These are phyloP conservation scores for Triticum turgidum DNA, from an alignment of 176 grass and related monocot genomes.

Conservation along the genomic window DNA sequence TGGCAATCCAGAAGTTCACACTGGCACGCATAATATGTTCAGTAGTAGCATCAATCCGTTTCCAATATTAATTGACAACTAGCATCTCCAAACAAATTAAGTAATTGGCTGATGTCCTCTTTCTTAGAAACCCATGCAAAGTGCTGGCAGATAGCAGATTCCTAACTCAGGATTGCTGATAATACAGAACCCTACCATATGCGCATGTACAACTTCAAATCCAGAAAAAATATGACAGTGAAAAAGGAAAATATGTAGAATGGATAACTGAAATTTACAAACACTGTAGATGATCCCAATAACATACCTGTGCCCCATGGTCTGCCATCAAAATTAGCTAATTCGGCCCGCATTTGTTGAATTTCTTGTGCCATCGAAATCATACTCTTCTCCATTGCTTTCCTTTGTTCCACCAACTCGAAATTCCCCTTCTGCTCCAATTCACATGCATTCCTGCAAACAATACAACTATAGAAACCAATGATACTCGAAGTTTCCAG, in stretches of 20 bases:
- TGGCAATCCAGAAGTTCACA: too few species aligned
- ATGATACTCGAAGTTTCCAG: constrained; percentile 19
- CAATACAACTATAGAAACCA: constrained; percentile 27
- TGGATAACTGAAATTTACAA: neutral
- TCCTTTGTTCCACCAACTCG: constrained; percentile 74
- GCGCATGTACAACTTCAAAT: neutral
- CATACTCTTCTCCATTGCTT: constrained; percentile 77
- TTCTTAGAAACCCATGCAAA: neutral
- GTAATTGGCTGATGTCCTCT: neutral
- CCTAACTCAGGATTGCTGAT: neutral
- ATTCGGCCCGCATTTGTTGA: constrained; percentile 54
- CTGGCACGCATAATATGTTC: too few species aligned
- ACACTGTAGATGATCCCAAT: neutral
- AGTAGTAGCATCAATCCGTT: too few species aligned
- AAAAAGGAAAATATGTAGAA: neutral
- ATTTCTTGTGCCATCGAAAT: constrained; percentile 65
- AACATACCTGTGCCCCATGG: constrained; percentile 45
- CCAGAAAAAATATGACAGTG: neutral
- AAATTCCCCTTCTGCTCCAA: constrained; percentile 62
- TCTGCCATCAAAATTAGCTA: constrained; percentile 51
- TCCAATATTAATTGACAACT: too few species aligned
- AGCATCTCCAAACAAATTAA: neutral
- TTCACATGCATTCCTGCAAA: constrained; percentile 45
- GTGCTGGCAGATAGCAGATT: neutral
- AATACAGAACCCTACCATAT: constrained; percentile 2